Base-by-base conservation (phyloP, 768 basidiomycete species). In the Sarcomyxa edulis region DNA sequence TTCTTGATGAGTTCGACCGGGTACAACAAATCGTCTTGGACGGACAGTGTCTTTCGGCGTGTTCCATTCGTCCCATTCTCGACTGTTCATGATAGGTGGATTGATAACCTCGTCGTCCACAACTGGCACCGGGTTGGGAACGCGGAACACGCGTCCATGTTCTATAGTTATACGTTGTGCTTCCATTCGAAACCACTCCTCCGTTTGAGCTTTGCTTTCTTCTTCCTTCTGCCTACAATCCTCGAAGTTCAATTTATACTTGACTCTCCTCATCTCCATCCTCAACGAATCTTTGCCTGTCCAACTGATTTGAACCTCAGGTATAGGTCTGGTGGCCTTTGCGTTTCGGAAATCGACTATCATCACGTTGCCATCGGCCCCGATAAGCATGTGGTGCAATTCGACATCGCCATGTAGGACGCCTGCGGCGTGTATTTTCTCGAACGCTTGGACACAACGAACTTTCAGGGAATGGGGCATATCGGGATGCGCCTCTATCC, bases 391-490 rank as follows among this genome's bases (percentile, higher is more conserved):
- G 39, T 79, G 72, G 8, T 67, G 60, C 21, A 71, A 61, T 35
- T 69, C 66, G 1, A 68, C 55, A 44, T 66, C 68, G 11, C 72
- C 70, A 32, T 76, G 74, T 22, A 67, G 60, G 32, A 77, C 64
- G 1, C 72, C 72, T 11, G 53, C 59, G 3, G 59, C 56, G 47
- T 77, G 75, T 8, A 77, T 51, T 44, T 68, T 62, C 39, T 65
- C 55, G 44, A 72, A 74, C 7, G 78, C 72, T 3, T 62, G 61
- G 7, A 83, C 53, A 40, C 73, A 70, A 22, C 61, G 61, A 39
- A 70, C 61, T 54, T 82, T 82, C 37, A 80, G 55, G 8, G 65
- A 47, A 14, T 59, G 46, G 3, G 79, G 76, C 78, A 83, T 81
- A 29, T 62, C 66, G 3, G 69, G 53, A 4, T 69, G 74, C 10